Evolutionary conservation across 2,329 filamentous ascomycete genomes (phyloP).

Genomic region (Neonectria punicea): DNA sequence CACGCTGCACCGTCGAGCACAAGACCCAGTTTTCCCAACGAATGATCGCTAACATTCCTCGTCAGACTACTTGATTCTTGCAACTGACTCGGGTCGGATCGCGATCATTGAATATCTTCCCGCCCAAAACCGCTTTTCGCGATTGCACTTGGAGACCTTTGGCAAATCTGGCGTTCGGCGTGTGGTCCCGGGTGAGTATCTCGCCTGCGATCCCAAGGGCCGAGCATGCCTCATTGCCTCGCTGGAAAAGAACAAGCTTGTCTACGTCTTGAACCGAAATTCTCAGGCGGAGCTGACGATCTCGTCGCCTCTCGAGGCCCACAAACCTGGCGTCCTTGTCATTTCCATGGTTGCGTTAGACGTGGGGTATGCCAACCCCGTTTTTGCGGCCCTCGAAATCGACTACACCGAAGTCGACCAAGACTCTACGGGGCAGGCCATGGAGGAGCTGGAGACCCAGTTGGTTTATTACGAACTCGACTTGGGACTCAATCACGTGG

Average conservation of each 20-base stretch:
- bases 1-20: slow-evolving; percentile 28
- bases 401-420: slow-evolving; percentile 93
- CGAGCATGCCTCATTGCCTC: slow-evolving; percentile 94
- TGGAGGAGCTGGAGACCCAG: slow-evolving; percentile 84
- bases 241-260: slow-evolving; percentile 98
- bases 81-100: slow-evolving; percentile 94
- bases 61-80: slow-evolving; percentile 93
- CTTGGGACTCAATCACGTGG: slow-evolving; percentile 94
- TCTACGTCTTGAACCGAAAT: slow-evolving; percentile 97
- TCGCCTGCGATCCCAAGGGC: slow-evolving; percentile 95
- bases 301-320: slow-evolving; percentile 94
- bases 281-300: slow-evolving; percentile 95
- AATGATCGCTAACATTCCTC: slow-evolving; percentile 42
- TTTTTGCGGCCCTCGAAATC: slow-evolving; percentile 94
- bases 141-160: slow-evolving; percentile 95
- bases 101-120: slow-evolving; percentile 92
- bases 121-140: slow-evolving; percentile 85
- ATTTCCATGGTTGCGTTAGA: slow-evolving; percentile 90
- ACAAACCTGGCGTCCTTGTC: slow-evolving; percentile 91
- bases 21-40: slow-evolving; percentile 42
- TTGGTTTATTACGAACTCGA: slow-evolving; percentile 98
- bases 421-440: slow-evolving; percentile 86
- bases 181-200: slow-evolving; percentile 94
- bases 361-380: slow-evolving; percentile 95
- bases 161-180: slow-evolving; percentile 95